phyloP scores from a whole-genome alignment of 306 rosid genomes.

The Sophora flavescens region DNA sequence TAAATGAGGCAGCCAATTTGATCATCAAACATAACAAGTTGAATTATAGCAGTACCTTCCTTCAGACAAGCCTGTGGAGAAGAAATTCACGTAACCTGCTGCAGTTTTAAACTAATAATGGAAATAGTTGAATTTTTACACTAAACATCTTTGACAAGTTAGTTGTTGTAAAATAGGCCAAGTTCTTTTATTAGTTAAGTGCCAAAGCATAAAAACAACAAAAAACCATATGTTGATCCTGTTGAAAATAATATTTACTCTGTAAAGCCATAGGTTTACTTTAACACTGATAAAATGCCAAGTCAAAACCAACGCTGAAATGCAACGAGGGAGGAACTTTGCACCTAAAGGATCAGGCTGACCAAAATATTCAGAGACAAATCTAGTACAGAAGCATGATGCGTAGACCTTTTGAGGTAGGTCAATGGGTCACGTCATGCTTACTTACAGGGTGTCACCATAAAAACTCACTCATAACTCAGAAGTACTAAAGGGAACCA shows the following conservation, averaged over 20 bases:
- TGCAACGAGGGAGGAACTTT: constrained; percentile 31
- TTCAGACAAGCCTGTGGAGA: constrained; percentile 96
- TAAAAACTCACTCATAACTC: constrained; percentile 24
- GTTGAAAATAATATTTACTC: constrained; percentile 26
- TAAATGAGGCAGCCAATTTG: constrained; percentile 93
- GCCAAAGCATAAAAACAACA: constrained; percentile 46
- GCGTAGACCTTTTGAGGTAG: constrained; percentile 26
- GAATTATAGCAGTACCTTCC: constrained; percentile 98
- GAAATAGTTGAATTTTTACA: constrained; percentile 52
- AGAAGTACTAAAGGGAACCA: constrained; percentile 12
- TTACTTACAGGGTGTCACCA: background rate
- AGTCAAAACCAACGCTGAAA: constrained; percentile 31
- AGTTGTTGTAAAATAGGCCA: constrained; percentile 34
- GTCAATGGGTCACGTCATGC: background rate
- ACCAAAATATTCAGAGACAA: constrained; percentile 26
- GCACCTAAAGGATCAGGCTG: constrained; percentile 30
- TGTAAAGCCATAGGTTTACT: constrained; percentile 13
- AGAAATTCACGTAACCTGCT: constrained; percentile 92
- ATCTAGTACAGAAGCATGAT: constrained; percentile 21
- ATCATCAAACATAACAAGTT: constrained; percentile 97
- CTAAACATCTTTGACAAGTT: constrained; percentile 48
- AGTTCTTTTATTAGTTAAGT: constrained; percentile 41
- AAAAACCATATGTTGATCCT: constrained; percentile 26
- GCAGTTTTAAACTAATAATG: constrained; percentile 82
- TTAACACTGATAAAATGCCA: constrained; percentile 17